These are phyloP conservation scores for Paspalum vaginatum DNA, from an alignment of 176 grass and related monocot genomes.

Conservation along the genomic window DNA sequence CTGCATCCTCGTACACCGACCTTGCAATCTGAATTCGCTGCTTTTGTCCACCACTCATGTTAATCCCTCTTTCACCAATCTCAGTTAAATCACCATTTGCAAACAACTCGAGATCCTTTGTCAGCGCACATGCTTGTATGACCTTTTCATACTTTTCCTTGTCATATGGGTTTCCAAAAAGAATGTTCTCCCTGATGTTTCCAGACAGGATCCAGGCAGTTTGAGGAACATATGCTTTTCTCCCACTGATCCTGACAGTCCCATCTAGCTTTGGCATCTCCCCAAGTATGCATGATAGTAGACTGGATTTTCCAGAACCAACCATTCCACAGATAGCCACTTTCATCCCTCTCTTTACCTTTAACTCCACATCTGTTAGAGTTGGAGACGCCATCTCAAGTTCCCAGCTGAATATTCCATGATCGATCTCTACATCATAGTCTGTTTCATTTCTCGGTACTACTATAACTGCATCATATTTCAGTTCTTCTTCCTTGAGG, in stretches of 20 bases:
- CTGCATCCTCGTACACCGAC: constrained; percentile 80
- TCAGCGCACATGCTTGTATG: too few species aligned
- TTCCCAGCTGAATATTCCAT: constrained; percentile 90
- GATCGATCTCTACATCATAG: constrained; percentile 68
- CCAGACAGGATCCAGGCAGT: too few species aligned
- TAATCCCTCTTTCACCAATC: too few species aligned
- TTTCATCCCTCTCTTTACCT: constrained; percentile 89
- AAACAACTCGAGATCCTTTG: too few species aligned
- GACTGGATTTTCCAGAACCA: constrained; percentile 92
- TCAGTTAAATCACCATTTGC: too few species aligned
- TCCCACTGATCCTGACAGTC: constrained; percentile 69
- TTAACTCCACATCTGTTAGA: constrained; percentile 70
- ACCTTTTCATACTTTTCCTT: too few species aligned
- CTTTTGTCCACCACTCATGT: too few species aligned
- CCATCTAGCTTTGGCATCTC: constrained; percentile 87
- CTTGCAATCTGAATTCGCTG: too few species aligned
- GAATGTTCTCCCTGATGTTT: too few species aligned
- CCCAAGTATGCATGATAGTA: constrained; percentile 93
- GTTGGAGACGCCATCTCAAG: constrained; percentile 62
- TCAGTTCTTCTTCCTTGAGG: constrained; percentile 93
- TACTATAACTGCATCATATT: constrained; percentile 61
- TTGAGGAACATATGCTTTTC: too few species aligned
- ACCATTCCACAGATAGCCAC: constrained; percentile 95
- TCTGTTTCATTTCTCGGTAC: constrained; percentile 58
- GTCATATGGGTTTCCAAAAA: too few species aligned